A percentile compares a stretch with the other conserved stretches of the same genome.
Conservation (phyloP, 306 rosid genomes). For the Oemleria cerasiformis region DNA sequence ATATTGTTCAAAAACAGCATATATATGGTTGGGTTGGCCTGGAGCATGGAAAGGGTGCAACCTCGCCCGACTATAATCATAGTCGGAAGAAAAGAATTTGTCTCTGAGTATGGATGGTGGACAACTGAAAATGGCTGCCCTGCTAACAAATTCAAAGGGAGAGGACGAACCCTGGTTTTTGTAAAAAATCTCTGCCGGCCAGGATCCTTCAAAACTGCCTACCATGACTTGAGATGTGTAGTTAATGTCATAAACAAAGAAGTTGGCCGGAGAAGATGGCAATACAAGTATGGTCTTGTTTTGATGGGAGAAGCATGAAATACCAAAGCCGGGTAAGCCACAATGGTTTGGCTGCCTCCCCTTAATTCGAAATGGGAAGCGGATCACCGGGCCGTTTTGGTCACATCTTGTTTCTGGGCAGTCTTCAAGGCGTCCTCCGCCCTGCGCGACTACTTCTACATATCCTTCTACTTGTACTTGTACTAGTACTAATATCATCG, state of each 20-base stretch:
- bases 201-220: constrained; percentile 7
- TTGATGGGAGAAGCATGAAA: constrained; percentile 24
- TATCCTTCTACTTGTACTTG: background rate
- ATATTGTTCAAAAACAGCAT: fast-evolving
- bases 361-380: constrained; percentile 41
- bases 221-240: constrained; percentile 29
- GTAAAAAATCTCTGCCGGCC: constrained; percentile 2
- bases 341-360: constrained; percentile 8
- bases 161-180: constrained; percentile 1
- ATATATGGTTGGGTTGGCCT: background rate
- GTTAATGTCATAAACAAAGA: constrained; percentile 25
- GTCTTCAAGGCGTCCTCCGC: background rate
- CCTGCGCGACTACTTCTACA: background rate
- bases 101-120: background rate
- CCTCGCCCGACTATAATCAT: background rate
- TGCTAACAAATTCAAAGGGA: background rate
- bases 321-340: constrained; percentile 38
- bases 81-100: no score
- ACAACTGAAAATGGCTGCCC: constrained; percentile 32
- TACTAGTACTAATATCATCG: background rate
- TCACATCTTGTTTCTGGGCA: background rate
- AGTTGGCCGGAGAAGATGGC: constrained; percentile 7
- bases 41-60: constrained; percentile 10
- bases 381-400: background rate
- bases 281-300: constrained; percentile 25